Percentiles rank a stretch among this genome's conserved stretches.
phyloP scores from a whole-genome alignment of 192 early-diverging fungal genomes.

The Coemansia biformis region DNA sequence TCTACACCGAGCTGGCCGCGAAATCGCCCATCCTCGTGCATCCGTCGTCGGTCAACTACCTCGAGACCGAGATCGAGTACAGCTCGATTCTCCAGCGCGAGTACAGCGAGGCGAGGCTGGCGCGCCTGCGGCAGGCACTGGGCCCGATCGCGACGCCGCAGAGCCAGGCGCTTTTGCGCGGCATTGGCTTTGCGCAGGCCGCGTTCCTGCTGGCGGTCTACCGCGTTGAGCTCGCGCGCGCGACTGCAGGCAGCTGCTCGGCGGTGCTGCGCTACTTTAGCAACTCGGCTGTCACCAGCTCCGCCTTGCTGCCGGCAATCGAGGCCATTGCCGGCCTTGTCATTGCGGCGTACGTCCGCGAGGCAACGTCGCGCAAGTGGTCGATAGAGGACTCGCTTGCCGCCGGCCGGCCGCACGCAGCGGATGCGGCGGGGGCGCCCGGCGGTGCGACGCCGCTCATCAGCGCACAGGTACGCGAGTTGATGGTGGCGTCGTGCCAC shows the following conservation, averaged over 20 bases:
- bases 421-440: no score
- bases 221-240: conserved; percentile 76
- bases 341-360: conserved; percentile 34
- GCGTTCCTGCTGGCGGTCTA: conserved; percentile 81
- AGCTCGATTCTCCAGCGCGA: conserved; percentile 74
- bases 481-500: conserved; percentile 62
- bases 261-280: conserved; percentile 76
- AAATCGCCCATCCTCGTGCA: conserved; percentile 81
- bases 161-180: conserved; percentile 56
- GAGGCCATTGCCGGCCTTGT: conserved; percentile 70
- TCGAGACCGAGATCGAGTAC: conserved; percentile 83
- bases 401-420: conserved; percentile 10
- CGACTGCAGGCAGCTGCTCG: conserved; percentile 60
- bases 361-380: conserved; percentile 34
- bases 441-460: neutral
- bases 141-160: conserved; percentile 52
- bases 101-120: conserved; percentile 22
- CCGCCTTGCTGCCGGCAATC: conserved; percentile 65
- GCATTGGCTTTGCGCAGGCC: conserved; percentile 63
- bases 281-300: conserved; percentile 78
- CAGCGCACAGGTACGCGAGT: conserved; percentile 54
- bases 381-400: conserved; percentile 22
- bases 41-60: conserved; percentile 61
- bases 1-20: conserved; percentile 67
- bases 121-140: conserved; percentile 47